A percentile compares a stretch with the other conserved stretches of the same genome.
Conservation (phyloP, 768 basidiomycete genomes). For the Termitomyces sp. region DNA sequence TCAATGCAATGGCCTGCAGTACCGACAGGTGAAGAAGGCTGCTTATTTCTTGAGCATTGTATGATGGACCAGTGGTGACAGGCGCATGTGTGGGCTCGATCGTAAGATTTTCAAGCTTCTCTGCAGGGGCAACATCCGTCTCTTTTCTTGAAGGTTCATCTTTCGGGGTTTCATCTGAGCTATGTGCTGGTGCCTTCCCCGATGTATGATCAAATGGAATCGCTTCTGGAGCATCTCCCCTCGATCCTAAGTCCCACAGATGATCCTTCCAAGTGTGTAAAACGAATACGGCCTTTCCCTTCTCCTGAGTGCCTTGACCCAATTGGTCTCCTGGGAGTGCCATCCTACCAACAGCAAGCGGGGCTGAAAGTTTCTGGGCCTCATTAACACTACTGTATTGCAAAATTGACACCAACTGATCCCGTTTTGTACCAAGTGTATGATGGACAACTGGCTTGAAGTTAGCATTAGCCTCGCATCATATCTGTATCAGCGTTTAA, state of each 20-base stretch:
- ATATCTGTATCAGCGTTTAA: background rate
- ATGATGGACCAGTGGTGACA: slow-evolving; percentile 10
- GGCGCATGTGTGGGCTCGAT: slow-evolving; percentile 2
- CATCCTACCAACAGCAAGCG: slow-evolving; percentile 74
- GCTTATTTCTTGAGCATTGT: slow-evolving; percentile 44
- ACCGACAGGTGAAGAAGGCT: slow-evolving; percentile 53
- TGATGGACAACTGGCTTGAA: slow-evolving; percentile 55
- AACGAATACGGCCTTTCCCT: slow-evolving; percentile 74
- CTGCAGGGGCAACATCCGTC: background rate
- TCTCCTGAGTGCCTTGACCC: slow-evolving; percentile 34
- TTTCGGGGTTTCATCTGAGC: slow-evolving; percentile 12
- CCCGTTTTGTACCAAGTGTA: slow-evolving; percentile 32
- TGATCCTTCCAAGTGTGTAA: slow-evolving; percentile 75
- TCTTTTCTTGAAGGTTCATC: slow-evolving; percentile 5
- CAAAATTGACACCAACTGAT: slow-evolving; percentile 59
- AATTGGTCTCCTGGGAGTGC: slow-evolving; percentile 49
- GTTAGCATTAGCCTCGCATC: slow-evolving; percentile 7
- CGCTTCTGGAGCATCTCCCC: slow-evolving; percentile 46
- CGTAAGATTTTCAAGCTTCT: slow-evolving; percentile 6
- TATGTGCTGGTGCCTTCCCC: slow-evolving; percentile 2
- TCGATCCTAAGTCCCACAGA: slow-evolving; percentile 70
- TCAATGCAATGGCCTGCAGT: slow-evolving; percentile 53
- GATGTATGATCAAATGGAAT: slow-evolving; percentile 16
- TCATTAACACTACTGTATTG: slow-evolving; percentile 34
- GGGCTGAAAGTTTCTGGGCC: slow-evolving; percentile 37